Conservation (phyloP, 345 rosid species). For the Euclidium syriacum region DNA sequence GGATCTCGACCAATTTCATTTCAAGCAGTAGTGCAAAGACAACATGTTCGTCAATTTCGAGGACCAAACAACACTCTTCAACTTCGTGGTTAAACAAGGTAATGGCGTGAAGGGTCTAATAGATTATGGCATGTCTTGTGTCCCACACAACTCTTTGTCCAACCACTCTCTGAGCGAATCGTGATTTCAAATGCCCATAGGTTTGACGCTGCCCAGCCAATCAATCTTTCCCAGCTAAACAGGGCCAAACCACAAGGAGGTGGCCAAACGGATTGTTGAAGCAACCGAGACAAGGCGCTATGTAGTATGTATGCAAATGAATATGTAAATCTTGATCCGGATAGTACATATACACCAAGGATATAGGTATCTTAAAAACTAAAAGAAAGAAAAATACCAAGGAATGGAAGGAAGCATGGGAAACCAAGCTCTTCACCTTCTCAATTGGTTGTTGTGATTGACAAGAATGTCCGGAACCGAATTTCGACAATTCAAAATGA, state of each 20-base stretch:
- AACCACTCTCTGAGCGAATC: conserved; percentile 43
- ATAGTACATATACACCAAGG: not conserved
- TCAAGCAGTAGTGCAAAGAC: not conserved
- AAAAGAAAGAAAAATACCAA: no score
- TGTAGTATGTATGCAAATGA: not conserved
- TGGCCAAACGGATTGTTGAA: conserved; percentile 31
- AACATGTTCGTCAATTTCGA: conserved; percentile 19
- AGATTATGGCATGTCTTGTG: conserved; percentile 38
- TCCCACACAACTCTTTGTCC: conserved; percentile 37
- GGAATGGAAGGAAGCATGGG: no score
- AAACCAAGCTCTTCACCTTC: no score
- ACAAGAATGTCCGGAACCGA: no score
- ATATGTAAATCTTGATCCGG: not conserved
- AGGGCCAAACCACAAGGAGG: conserved; percentile 39
- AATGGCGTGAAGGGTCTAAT: conserved; percentile 53
- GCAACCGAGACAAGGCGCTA: conserved; percentile 50
- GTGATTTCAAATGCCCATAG: conserved; percentile 16
- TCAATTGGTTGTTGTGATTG: no score
- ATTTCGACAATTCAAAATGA: no score
- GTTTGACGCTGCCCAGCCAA: conserved; percentile 24
- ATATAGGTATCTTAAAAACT: not conserved
- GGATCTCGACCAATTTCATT: not conserved
- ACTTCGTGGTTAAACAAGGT: conserved; percentile 47
- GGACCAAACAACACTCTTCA: conserved; percentile 36
- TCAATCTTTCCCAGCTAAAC: conserved; percentile 39